Conservation (phyloP, 2,329 filamentous ascomycete species). For the Phoma herbarum region DNA sequence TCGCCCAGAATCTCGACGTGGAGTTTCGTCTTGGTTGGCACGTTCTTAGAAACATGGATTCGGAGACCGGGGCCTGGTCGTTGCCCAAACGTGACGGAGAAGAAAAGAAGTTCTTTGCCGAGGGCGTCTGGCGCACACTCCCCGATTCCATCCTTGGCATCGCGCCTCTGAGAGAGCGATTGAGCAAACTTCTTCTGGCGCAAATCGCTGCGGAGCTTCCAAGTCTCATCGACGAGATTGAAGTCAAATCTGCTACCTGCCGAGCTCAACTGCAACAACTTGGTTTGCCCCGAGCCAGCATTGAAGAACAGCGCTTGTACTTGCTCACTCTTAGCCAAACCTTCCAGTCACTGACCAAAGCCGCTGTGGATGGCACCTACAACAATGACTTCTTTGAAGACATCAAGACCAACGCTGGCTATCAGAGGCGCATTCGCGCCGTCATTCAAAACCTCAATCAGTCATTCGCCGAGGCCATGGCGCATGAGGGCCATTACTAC, state of each 20-base stretch:
- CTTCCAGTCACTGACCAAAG: slow-evolving; percentile 32
- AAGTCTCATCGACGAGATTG: slow-evolving; percentile 30
- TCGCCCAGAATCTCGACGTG: slow-evolving; percentile 47
- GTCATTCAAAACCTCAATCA: slow-evolving; percentile 32
- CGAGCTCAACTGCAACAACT: slow-evolving; percentile 27
- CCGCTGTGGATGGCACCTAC: slow-evolving; percentile 36
- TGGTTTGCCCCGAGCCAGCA: slow-evolving; percentile 30
- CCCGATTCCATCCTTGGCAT: slow-evolving; percentile 40
- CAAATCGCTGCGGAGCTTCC: slow-evolving; percentile 45
- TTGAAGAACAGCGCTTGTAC: slow-evolving; percentile 32
- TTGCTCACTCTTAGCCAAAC: slow-evolving; percentile 31
- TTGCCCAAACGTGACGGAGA: slow-evolving; percentile 35
- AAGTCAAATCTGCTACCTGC: slow-evolving; percentile 25
- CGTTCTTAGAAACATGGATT: slow-evolving; percentile 49
- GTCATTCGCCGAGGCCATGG: slow-evolving; percentile 34
- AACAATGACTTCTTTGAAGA: slow-evolving; percentile 36
- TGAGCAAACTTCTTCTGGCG: slow-evolving; percentile 43
- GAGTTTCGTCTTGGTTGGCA: slow-evolving; percentile 51
- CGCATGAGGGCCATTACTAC: slow-evolving; percentile 30
- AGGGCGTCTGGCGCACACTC: slow-evolving; percentile 30
- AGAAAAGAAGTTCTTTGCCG: slow-evolving; percentile 37
- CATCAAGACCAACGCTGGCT: slow-evolving; percentile 6
- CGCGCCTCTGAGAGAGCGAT: slow-evolving; percentile 34
- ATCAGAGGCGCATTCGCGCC: slow-evolving; percentile 27
- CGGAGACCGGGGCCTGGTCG: slow-evolving; percentile 26